Conservation (phyloP, 164 flowering plant genomes). For the Annona squamosa region DNA sequence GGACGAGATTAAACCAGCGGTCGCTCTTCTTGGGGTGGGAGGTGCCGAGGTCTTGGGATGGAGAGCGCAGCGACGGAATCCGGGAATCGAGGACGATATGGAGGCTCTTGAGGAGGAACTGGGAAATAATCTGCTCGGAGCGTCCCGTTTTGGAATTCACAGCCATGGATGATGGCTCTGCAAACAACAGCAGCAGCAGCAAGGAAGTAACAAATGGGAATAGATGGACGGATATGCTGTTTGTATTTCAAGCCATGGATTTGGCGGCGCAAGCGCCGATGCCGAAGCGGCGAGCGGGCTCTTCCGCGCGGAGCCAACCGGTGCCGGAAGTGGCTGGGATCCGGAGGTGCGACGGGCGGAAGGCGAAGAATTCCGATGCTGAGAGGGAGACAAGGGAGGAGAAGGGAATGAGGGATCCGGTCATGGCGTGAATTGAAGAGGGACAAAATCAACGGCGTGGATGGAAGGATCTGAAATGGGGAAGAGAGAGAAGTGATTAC, state of each 20-base stretch:
- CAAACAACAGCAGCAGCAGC: too few relatives aligned
- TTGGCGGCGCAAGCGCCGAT: not conserved
- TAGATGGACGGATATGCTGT: not conserved
- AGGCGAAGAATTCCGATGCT: slow-evolving; percentile 1
- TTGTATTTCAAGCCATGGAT: not conserved
- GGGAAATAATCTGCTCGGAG: slow-evolving; percentile 66
- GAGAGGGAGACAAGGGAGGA: not conserved
- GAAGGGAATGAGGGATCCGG: not conserved
- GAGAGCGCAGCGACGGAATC: slow-evolving; percentile 41
- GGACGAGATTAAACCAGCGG: slow-evolving; percentile 69
- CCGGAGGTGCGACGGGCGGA: not conserved
- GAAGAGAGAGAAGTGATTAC: not conserved
- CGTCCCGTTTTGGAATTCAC: slow-evolving; percentile 42
- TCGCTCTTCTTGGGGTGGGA: slow-evolving; percentile 57
- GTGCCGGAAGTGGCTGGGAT: not conserved
- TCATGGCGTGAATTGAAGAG: not conserved
- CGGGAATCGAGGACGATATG: slow-evolving; percentile 72
- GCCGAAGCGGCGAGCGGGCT: not conserved
- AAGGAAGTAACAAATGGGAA: not conserved
- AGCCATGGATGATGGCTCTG: slow-evolving; percentile 28
- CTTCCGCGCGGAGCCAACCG: not conserved
- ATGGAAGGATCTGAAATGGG: not conserved
- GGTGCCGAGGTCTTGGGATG: slow-evolving; percentile 21
- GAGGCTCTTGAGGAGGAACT: slow-evolving; percentile 62
- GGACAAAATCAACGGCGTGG: not conserved